Evolutionary conservation across 163 green algal genomes (phyloP).

Genomic region (Trebouxiophyceae sp.): DNA sequence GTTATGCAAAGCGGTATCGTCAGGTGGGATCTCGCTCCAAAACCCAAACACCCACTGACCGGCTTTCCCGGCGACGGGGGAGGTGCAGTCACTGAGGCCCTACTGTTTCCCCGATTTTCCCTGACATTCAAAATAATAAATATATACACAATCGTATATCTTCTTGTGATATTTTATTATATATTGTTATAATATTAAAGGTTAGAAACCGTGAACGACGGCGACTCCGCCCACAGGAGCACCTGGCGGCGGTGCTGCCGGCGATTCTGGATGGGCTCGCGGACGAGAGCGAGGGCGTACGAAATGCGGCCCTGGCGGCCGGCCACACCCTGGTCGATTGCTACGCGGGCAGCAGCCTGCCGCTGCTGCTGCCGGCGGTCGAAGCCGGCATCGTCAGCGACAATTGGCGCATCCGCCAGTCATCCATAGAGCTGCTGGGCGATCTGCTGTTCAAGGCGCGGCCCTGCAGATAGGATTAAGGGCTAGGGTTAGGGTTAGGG

Average conservation of each 20-base stretch:
- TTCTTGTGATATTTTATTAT: slow-evolving; percentile 1
- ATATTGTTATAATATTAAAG: neutral
- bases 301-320: slow-evolving; percentile 78
- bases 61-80: too few relatives aligned
- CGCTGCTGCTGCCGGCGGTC: slow-evolving; percentile 88
- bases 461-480: too few relatives aligned
- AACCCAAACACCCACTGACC: too few relatives aligned
- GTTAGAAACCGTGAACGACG: neutral
- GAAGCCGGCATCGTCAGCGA: slow-evolving; percentile 76
- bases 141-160: too few relatives aligned
- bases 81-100: too few relatives aligned
- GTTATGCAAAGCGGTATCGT: too few relatives aligned
- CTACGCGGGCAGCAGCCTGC: slow-evolving; percentile 62
- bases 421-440: slow-evolving; percentile 86
- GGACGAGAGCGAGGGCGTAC: slow-evolving; percentile 90
- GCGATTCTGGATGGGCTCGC: slow-evolving; percentile 84
- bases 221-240: slow-evolving; percentile 18
- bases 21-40: too few relatives aligned
- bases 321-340: slow-evolving; percentile 73
- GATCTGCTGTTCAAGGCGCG: slow-evolving; percentile 94
- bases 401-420: slow-evolving; percentile 96
- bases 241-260: slow-evolving; percentile 67
- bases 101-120: too few relatives aligned
- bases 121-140: too few relatives aligned
- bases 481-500: too few relatives aligned